Evolutionary conservation across 768 basidiomycete species (phyloP), one percentile per base, ranked within the genome.

Genomic region (Boletus rufocinnamomeus): DNA sequence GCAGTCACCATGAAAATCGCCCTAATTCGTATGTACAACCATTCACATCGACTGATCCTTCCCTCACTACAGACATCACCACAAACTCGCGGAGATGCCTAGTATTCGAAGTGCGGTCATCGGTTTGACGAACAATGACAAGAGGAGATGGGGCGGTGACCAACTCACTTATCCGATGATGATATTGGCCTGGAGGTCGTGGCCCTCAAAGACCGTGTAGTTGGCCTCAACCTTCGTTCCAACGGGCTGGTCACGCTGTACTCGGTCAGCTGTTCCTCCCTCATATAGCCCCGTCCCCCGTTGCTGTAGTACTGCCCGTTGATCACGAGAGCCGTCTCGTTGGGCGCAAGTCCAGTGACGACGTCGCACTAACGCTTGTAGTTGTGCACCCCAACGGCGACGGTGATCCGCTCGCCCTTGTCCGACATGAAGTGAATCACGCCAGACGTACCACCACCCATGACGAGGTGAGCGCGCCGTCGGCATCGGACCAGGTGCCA

Each of bases 361-460:
- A 75, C 69, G 58, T 78, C 76, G 64, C 69, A 66, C 78, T 78
- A 79, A 6, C 70, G 63, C 57, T 70, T 71, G 66, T 73, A 70
- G 67, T 75, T 74, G 69, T 79, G 72, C 23, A 78, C 68, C 1
- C 80, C 78, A 27, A 79, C 41, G 16, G 68, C 68, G 59, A 75
- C 60, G 27, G 76, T 50, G 69, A 76, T 72, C 10, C 47, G 55
- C 51, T 77, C 75, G 55, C 66, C 71, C 10, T 50, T 63, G 47
- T 68, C 66, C 8, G 65, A 60, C 32, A 40, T 32, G 64, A 78
- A 70, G 54, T 74, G 75, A 19, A 80, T 51, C 7, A 67, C 65
- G 11, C 79, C 75, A 16, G 75, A 78, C 0, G 75, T 78, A 40
- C 76, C 78, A 57, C 77, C 72, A 35, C 63, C 66, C 70, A 76